Base-by-base conservation (phyloP, 306 rosid genomes). In the Pterocarpus santalinus region DNA sequence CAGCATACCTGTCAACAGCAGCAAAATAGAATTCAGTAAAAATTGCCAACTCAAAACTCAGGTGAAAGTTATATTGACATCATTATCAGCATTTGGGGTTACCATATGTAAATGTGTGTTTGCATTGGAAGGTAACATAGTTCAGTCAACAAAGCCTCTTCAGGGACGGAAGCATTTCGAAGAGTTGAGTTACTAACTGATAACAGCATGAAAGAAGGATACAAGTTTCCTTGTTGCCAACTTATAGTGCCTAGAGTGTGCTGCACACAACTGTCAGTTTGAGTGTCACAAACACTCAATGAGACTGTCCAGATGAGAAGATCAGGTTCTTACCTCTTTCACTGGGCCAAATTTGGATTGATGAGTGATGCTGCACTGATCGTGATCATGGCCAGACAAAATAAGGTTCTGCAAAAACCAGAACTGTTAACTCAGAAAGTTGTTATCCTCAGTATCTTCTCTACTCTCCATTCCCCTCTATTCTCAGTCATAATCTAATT, bases 331-430 rank as follows among this genome's bases (percentile, higher is more conserved):
- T 90, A 90, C 98, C 98, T 94, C 98, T 41, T 65, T 81, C 69
- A 85, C 82, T 13, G 89, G 84, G 80, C 91, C 89, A 72, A 44
- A 69, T 79, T 86, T 83, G 15, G 92, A 76, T 77, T 85, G 72
- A 77, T 89, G 97, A 72, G 82, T 88, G 77, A 90, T 22, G 1
- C 81, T 90, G 88, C 98, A 94, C 75, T 90, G 97, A 82, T 90
- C 98, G 5, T 94, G 98, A 85, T 94, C 98, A 75, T 94, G 98
- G 47, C 97, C 97, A 22, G 97, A 94, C 68, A 94, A 87, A 85
- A 92, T 69, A 63, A 86, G 89, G 66, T 82, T 88, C 97, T 93
- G 93, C 69, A 78, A 69, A 70, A 75, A 81, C 72, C 43, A 72
- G 17, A 78, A 85, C n/a, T 17, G 34, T 75, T 41, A 69, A 46